Conservation (phyloP, 352 stramenopile genomes). For the Phytophthora litchii region DNA sequence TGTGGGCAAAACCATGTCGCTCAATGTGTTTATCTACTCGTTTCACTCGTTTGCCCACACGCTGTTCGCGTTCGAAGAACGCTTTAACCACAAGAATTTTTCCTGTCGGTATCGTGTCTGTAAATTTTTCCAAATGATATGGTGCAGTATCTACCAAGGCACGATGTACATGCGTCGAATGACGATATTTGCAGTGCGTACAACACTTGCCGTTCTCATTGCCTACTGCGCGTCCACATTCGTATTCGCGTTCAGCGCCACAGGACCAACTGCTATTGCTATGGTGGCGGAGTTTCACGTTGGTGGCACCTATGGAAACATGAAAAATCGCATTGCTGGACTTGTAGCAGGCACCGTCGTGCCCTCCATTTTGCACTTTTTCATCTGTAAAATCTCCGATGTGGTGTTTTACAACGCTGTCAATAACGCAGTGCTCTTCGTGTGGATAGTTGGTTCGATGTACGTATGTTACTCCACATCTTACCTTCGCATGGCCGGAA, state of each 20-base stretch:
- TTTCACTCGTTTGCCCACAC: conserved; percentile 72
- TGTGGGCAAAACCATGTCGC: conserved; percentile 65
- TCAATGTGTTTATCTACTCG: conserved; percentile 85
- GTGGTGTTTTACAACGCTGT: conserved; percentile 54
- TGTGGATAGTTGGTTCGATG: conserved; percentile 71
- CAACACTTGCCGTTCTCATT: conserved; percentile 59
- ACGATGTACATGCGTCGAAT: conserved; percentile 49
- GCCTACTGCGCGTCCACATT: conserved; percentile 64
- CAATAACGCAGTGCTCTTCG: conserved; percentile 69
- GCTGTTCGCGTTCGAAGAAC: conserved; percentile 61
- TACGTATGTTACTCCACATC: conserved; percentile 72
- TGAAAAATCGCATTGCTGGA: conserved; percentile 63
- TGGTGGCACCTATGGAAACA: conserved; percentile 71
- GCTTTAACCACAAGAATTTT: conserved; percentile 73
- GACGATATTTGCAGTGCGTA: conserved; percentile 58
- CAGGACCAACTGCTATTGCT: conserved; percentile 62
- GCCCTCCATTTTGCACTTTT: conserved; percentile 76
- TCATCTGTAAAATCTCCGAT: conserved; percentile 59
- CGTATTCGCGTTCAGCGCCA: conserved; percentile 70
- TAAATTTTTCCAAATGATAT: conserved; percentile 53
- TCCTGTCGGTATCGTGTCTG: conserved; percentile 45
- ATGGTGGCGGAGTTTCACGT: conserved; percentile 71
- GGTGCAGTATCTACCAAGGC: conserved; percentile 42
- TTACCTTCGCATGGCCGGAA: conserved; percentile 58
- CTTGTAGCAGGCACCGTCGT: conserved; percentile 74